Evolutionary conservation across 805 yeast genomes (phyloP), one percentile per base, ranked within the genome.

Genomic region (Naumovozyma castellii): DNA sequence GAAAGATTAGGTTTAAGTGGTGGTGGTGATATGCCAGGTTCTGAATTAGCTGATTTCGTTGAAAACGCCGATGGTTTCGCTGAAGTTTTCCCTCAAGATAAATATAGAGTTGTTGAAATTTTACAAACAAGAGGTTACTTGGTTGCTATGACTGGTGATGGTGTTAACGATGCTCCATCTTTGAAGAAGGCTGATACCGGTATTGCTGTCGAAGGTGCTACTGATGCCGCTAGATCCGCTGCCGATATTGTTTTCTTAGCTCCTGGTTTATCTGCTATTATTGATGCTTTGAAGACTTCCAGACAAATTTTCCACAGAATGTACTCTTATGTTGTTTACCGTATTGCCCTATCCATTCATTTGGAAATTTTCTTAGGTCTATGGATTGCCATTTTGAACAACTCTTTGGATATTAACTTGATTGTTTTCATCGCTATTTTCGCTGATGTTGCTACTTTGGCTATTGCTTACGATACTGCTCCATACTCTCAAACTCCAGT

Each of bases 71-170:
- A 86, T 73, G 96, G 96, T 76, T 86, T 86, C 67, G 95, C 95
- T 68, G 95, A 86, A 75, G 95, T 86, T 65, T 86, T 86, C 94
- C 96, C 96, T 56, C 95, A 86, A 76, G 95, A 86, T 76, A 86
- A 86, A 74, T 85, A 84, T 75, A 84, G 81, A 66, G 95, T 88
- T 61, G 96, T 86, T 69, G 95, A 85, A 73, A 84, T 85, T 66
- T 77, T 86, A 69, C 95, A 86, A 76, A 76, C 80, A 67, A 81
- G 95, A 78, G 95, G 95, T 71, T 85, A 83, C 80, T 77, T 86
- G 72, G 94, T 87, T 72, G 96, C 95, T 70, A 86, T 86, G 96
- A 86, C 96, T 75, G 96, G 96, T 83, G 96, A 86, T 67, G 96
- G 96, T 84, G 95, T 86, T 66, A 86, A 86, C 76, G 96, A 86